Base-by-base conservation (phyloP, 2,329 filamentous ascomycete genomes). In the Aspergillus luchuensis region DNA sequence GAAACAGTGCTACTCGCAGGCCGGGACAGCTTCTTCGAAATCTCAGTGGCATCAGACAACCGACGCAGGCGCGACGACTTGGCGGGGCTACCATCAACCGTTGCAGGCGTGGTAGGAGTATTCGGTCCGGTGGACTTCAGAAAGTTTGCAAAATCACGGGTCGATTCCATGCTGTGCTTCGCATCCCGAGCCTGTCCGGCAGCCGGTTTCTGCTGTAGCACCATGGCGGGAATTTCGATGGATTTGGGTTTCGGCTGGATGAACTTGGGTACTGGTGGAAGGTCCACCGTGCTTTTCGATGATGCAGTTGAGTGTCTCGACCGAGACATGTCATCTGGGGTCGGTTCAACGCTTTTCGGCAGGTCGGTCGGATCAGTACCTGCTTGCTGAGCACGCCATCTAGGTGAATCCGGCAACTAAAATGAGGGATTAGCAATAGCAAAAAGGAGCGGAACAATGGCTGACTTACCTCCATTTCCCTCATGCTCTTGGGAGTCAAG, bases 71-170 rank as follows among this genome's bases (percentile, higher is more conserved):
- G 28, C 4, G 63, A 33, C 8, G 52, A 56, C 21, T 67, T 63
- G 50, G 41, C 17, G n/a, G 63, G 59, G 49, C 60, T 57, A 17
- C 52, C 53, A 47, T 59, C 53, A 15, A 57, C 58, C 17, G 50
- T 54, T 8, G 17, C 50, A 28, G 61, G 50, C 41, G 47, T 64
- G 63, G 63, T 57, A 62, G 68, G 56, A 52, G 66, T 52, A 73
- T 77, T 72, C 15, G 94, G 90, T 2, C 91, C 92, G 30, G 92
- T 96, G 0, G 90, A 91, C 61, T 91, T 89, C 69, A 97, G 89
- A 69, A 97, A 97, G 61, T 96, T 90, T 21, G 92, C 91, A 78
- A 97, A 91, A 69, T 97, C 93, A 49, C 87, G 83, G 8, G 89
- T 86, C 0, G 91, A 91, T 63, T 93, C 90, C 5, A 83, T 81